Percentiles rank a stretch among this genome's conserved stretches.
Evolutionary conservation across 495 filamentous ascomycete genomes (phyloP).

Genomic region (Penicillium samsonianum): DNA sequence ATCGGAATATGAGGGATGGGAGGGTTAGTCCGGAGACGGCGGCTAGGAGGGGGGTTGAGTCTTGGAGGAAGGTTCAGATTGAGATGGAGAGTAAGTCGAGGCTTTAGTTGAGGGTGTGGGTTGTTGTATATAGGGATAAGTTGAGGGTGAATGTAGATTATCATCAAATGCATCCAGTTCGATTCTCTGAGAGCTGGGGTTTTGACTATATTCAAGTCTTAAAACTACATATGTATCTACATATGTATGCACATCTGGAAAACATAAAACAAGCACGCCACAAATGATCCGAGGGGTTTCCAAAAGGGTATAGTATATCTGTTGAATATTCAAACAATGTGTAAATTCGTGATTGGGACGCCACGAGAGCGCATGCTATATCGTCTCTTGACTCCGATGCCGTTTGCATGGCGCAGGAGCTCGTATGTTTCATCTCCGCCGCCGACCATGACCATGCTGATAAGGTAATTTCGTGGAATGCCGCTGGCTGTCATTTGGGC

Average conservation of each 20-base stretch:
- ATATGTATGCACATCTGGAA: not conserved
- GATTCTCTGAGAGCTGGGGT: not conserved
- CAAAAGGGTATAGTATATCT: constrained; percentile 11
- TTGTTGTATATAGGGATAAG: not conserved
- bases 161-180: not conserved
- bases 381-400: constrained; percentile 71
- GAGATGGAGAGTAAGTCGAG: constrained; percentile 6
- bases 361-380: constrained; percentile 84
- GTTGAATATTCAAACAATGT: constrained; percentile 56
- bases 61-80: constrained; percentile 30
- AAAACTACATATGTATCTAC: too few relatives aligned
- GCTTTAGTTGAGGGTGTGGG: not conserved
- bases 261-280: not conserved
- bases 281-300: constrained; percentile 1
- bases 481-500: constrained; percentile 71
- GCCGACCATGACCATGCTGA: constrained; percentile 83
- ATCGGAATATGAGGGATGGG: constrained; percentile 58
- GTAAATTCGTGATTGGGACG: constrained; percentile 73
- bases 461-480: constrained; percentile 67
- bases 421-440: constrained; percentile 71
- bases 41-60: constrained; percentile 25
- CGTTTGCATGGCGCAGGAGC: constrained; percentile 57
- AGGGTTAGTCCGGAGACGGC: constrained; percentile 26
- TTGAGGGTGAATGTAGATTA: not conserved
- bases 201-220: constrained; percentile 11